Base-by-base conservation (phyloP, 352 stramenopile species). In the Phytophthora tubulina region DNA sequence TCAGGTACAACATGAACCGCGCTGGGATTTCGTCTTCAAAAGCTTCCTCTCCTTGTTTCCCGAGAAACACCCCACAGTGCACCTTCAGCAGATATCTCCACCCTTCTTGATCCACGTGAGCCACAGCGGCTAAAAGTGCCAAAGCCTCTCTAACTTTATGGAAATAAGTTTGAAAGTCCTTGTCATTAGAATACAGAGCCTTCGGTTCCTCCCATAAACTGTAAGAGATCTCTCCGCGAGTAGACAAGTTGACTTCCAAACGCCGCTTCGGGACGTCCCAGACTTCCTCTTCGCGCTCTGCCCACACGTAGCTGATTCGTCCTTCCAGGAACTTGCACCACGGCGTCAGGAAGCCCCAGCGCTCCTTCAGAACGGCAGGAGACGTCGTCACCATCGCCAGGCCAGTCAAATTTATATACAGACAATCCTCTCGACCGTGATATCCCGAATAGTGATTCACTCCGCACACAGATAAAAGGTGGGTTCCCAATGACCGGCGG, bases 61-160 rank as follows among this genome's bases (percentile, higher is more conserved):
- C 65, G 2, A 78, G 53, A 3, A 42, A 32, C n/a, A 80, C 67
- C 2, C 54, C 52, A 27, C 76, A 83, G n/a, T 67, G 21, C 4
- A 72, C 42, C n/a, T 64, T 35, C 4, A 83, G 55, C 14, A 83
- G 21, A 64, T 65, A 67, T 38, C 55, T 72, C 76, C 76, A 83
- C 4, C 44, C 61, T 6, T 41, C 42, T 51, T 70, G 56, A 35
- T 74, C 70, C 31, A 74, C 55, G 17, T 50, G 51, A 3, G 69
- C 67, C 31, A 82, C 67, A 6, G 76, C 59, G n/a, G 57, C 63
- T n/a, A 82, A 38, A 8, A 82, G 57, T 36, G 76, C 72, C 17
- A 79, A 49, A 6, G 59, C 71, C 21, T 82, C 75, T 2, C 67
- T 32, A 10, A 62, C 17, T 67, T 63, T 69, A 14, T 51, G 36